Evolutionary conservation across 768 basidiomycete species (phyloP).

Genomic region (Termitomyces sp.): DNA sequence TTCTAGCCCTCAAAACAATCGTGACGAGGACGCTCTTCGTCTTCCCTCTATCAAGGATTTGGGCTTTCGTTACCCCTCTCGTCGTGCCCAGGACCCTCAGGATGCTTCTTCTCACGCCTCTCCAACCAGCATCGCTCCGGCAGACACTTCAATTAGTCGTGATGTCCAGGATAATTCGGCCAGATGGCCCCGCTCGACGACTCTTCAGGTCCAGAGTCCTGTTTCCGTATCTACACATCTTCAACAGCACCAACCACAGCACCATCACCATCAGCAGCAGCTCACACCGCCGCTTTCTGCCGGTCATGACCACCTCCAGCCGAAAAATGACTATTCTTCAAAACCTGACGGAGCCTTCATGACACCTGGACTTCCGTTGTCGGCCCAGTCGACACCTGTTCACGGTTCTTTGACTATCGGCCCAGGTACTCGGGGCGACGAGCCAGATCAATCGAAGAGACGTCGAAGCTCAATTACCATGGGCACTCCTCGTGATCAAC

Average conservation of each 20-base stretch:
- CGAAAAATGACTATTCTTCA: constrained; percentile 35
- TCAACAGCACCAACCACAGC: constrained; percentile 29
- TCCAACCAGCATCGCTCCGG: constrained; percentile 8
- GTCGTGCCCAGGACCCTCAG: constrained; percentile 22
- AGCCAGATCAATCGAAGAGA: constrained; percentile 34
- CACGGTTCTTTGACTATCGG: constrained; percentile 30
- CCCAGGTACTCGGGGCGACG: constrained; percentile 29
- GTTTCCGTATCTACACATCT: constrained; percentile 19
- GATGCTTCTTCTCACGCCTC: constrained; percentile 19
- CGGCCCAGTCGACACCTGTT: constrained; percentile 35
- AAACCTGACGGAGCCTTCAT: constrained; percentile 49
- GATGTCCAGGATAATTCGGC: constrained; percentile 21
- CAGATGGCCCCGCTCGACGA: constrained; percentile 28
- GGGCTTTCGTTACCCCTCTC: constrained; percentile 44
- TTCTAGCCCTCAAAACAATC: constrained; percentile 28
- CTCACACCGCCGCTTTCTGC: constrained; percentile 43
- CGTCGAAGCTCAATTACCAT: constrained; percentile 33
- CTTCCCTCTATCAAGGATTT: constrained; percentile 72
- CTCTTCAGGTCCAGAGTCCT: constrained; percentile 16
- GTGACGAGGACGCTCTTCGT: constrained; percentile 38
- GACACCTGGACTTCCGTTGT: constrained; percentile 40
- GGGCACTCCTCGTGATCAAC: constrained; percentile 36
- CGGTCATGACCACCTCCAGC: constrained; percentile 28
- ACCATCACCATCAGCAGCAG: constrained; percentile 38
- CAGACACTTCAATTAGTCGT: constrained; percentile 20